Conservation (phyloP, 2,329 filamentous ascomycete species). For the Cladobotryum protrusum region DNA sequence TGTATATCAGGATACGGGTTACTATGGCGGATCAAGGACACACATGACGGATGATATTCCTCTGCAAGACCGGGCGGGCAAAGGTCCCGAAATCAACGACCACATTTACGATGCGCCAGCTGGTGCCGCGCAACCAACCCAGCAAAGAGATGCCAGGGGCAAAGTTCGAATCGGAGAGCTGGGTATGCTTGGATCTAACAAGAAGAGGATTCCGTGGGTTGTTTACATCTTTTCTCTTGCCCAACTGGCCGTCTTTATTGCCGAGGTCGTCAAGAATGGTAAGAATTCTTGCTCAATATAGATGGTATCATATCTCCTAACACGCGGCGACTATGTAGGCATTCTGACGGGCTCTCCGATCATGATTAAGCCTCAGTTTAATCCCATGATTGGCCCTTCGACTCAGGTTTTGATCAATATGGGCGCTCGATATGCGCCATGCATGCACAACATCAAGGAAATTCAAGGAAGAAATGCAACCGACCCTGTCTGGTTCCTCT, state of each 20-base stretch:
- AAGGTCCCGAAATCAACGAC: slow-evolving; percentile 43
- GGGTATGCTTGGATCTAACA: slow-evolving; percentile 51
- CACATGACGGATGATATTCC: slow-evolving; percentile 49
- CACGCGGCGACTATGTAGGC: slow-evolving; percentile 37
- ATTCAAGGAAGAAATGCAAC: slow-evolving; percentile 48
- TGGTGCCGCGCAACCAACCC: slow-evolving; percentile 17
- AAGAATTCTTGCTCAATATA: slow-evolving; percentile 26
- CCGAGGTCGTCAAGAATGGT: slow-evolving; percentile 80
- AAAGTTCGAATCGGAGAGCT: slow-evolving; percentile 52
- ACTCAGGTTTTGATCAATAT: slow-evolving; percentile 90
- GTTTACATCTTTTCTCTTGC: slow-evolving; percentile 72
- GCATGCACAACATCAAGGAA: slow-evolving; percentile 78
- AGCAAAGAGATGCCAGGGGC: slow-evolving; percentile 32
- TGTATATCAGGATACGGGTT: slow-evolving; percentile 49
- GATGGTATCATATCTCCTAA: not conserved
- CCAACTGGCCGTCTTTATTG: slow-evolving; percentile 83
- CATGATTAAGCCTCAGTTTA: slow-evolving; percentile 77
- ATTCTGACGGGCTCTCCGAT: slow-evolving; percentile 73
- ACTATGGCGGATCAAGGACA: slow-evolving; percentile 44
- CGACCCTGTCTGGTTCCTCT: slow-evolving; percentile 58
- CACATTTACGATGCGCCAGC: slow-evolving; percentile 56
- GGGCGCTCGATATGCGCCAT: slow-evolving; percentile 86
- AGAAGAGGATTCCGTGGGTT: slow-evolving; percentile 65
- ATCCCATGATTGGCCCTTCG: slow-evolving; percentile 95
- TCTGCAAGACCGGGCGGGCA: slow-evolving; percentile 43